Percentiles rank a stretch among this genome's conserved stretches.
These are phyloP conservation scores for Monosporascus cannonballus DNA, from an alignment of 2,329 filamentous ascomycete genomes.

Conservation along the genomic window DNA sequence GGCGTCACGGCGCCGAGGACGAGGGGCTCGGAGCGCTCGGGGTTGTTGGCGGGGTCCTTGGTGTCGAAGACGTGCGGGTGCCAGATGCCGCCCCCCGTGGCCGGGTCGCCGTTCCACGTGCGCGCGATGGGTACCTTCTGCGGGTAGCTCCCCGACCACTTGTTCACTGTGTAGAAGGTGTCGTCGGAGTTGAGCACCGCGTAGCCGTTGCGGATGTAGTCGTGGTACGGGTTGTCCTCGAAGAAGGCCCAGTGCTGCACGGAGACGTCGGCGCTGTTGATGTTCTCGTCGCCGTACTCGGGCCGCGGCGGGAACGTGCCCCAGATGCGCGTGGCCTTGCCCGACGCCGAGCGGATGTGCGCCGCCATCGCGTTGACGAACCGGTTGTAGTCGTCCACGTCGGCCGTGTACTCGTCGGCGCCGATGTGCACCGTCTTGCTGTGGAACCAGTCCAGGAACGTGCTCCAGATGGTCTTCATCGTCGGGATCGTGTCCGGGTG, in stretches of 20 bases:
- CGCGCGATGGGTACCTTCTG: constrained; percentile 39
- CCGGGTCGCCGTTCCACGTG: constrained; percentile 38
- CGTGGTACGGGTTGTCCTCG: constrained; percentile 42
- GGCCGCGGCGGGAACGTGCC: constrained; percentile 44
- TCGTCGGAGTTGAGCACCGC: constrained; percentile 48
- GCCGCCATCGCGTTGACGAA: constrained; percentile 47
- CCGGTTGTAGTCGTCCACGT: constrained; percentile 41
- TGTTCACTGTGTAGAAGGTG: constrained; percentile 44
- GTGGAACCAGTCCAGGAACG: constrained; percentile 50
- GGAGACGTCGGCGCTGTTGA: constrained; percentile 35
- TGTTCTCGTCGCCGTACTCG: constrained; percentile 29
- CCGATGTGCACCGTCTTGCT: constrained; percentile 50
- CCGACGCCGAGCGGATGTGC: constrained; percentile 33
- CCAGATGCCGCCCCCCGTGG: constrained; percentile 35
- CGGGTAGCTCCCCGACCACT: constrained; percentile 40
- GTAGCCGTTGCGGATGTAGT: constrained; percentile 39
- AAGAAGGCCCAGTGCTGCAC: constrained; percentile 52
- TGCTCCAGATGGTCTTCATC: constrained; percentile 45
- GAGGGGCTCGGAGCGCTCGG: constrained; percentile 28
- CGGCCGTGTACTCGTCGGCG: constrained; percentile 47
- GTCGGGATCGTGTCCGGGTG: constrained; percentile 48
- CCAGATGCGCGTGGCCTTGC: constrained; percentile 48
- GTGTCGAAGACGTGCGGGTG: constrained; percentile 45
- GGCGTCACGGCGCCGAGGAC: constrained; percentile 44
- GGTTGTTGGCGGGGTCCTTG: constrained; percentile 41